Evolutionary conservation across 2,329 filamentous ascomycete species (phyloP).

Genomic region (Neoascochyta sp.): DNA sequence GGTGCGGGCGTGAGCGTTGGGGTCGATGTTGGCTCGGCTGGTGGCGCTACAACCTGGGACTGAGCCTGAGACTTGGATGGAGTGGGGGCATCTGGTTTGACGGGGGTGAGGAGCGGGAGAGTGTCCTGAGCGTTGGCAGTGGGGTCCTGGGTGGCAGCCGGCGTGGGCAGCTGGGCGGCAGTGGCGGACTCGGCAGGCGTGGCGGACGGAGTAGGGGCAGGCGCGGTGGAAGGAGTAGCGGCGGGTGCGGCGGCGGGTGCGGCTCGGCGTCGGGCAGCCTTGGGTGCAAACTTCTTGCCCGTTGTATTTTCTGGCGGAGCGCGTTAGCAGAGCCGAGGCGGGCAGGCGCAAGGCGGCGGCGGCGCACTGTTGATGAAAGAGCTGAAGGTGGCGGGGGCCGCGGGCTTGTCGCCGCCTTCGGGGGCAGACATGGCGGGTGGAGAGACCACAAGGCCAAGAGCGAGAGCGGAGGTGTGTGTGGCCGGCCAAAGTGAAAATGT

Average conservation of each 20-base stretch:
- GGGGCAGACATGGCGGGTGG: slow-evolving; percentile 33
- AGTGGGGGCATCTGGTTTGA: too few relatives aligned
- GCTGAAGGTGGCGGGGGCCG: slow-evolving; percentile 18
- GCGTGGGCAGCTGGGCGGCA: slow-evolving; percentile 20
- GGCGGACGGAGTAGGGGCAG: slow-evolving; percentile 8
- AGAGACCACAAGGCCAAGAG: too few relatives aligned
- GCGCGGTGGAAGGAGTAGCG: slow-evolving; percentile 13
- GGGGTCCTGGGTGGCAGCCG: slow-evolving; percentile 22
- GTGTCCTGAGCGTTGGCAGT: slow-evolving; percentile 4
- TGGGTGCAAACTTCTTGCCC: slow-evolving; percentile 49
- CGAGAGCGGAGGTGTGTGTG: background rate
- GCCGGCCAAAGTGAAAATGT: too few relatives aligned
- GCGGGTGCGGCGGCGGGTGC: slow-evolving; percentile 24
- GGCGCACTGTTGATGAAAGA: slow-evolving; percentile 33
- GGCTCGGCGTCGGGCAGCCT: slow-evolving; percentile 44
- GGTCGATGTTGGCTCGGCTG: background rate
- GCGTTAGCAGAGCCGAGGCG: slow-evolving; percentile 14
- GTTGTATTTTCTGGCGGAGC: slow-evolving; percentile 39
- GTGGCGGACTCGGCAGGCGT: slow-evolving; percentile 8
- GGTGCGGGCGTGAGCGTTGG: slow-evolving; percentile 3
- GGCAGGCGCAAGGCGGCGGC: slow-evolving; percentile 1
- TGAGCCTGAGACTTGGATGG: background rate
- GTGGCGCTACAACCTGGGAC: too few relatives aligned
- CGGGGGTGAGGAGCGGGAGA: too few relatives aligned
- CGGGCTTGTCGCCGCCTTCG: slow-evolving; percentile 20